Conservation (phyloP, 176 grass and related monocot genomes). For the Coix lacrymajobi region DNA sequence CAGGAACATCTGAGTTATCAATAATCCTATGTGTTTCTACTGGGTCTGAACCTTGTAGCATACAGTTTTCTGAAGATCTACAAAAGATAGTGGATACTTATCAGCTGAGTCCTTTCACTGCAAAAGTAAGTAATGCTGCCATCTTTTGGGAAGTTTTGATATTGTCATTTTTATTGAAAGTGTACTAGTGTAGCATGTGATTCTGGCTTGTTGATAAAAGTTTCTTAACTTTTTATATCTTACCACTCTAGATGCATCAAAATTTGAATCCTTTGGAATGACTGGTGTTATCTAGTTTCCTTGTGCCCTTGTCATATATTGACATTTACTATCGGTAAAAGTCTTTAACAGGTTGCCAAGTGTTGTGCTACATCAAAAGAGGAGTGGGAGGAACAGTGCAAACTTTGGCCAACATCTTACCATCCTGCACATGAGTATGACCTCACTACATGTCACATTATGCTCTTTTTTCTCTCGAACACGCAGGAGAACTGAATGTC, state of each 20-base stretch:
- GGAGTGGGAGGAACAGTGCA: slow-evolving; percentile 87
- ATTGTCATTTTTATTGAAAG: neutral
- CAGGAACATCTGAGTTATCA: slow-evolving; percentile 72
- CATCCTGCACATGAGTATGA: slow-evolving; percentile 72
- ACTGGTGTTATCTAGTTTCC: neutral
- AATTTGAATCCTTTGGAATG: neutral
- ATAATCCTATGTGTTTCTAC: slow-evolving; percentile 68
- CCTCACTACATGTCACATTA: neutral
- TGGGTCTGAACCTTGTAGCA: slow-evolving; percentile 40
- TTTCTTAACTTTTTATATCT: slow-evolving; percentile 8
- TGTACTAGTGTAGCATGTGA: neutral
- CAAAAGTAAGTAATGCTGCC: slow-evolving; percentile 54
- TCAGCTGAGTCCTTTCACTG: slow-evolving; percentile 47
- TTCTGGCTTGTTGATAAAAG: neutral
- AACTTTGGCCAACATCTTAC: slow-evolving; percentile 93
- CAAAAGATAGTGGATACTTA: slow-evolving; percentile 53
- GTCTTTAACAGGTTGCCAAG: slow-evolving; percentile 62
- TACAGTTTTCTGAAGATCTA: slow-evolving; percentile 48
- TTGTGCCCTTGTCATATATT: slow-evolving; percentile 1
- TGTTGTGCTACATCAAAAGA: slow-evolving; percentile 76
- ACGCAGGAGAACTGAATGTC: neutral
- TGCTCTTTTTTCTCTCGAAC: neutral
- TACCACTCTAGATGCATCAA: neutral
- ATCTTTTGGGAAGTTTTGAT: neutral
- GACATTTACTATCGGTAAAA: slow-evolving; percentile 24